These are phyloP conservation scores for Neurospora intermedia DNA, from an alignment of 495 filamentous ascomycete species.

Conservation along the genomic window DNA sequence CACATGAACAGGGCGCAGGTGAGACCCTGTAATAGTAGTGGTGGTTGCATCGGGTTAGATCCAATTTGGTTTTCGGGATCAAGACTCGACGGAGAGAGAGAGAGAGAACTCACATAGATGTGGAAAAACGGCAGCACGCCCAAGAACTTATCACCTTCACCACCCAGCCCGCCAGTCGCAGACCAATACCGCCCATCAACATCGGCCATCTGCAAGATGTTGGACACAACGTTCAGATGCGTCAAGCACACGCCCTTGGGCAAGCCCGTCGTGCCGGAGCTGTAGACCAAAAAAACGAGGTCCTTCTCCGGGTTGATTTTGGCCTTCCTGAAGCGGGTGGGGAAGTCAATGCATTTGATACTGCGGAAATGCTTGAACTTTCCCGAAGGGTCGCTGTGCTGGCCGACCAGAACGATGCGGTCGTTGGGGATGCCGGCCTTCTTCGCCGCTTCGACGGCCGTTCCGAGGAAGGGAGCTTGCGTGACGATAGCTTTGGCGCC, in stretches of 20 bases:
- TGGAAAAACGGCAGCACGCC: conserved; percentile 91
- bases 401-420: conserved; percentile 69
- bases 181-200: conserved; percentile 50
- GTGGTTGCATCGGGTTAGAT: neutral
- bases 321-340: conserved; percentile 13
- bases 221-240: conserved; percentile 72
- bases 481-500: conserved; percentile 70
- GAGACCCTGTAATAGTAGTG: conserved; percentile 16
- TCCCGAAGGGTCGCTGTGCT: conserved; percentile 48
- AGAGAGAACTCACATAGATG: conserved; percentile 54
- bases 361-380: conserved; percentile 67
- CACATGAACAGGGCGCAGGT: conserved; percentile 25
- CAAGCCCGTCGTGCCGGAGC: conserved; percentile 79
- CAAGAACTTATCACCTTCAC: conserved; percentile 58
- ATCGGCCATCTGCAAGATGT: conserved; percentile 40
- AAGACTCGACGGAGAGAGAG: neutral
- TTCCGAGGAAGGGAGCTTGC: conserved; percentile 45
- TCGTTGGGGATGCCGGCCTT: conserved; percentile 53
- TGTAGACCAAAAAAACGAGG: conserved; percentile 65
- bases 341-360: conserved; percentile 48
- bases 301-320: conserved; percentile 47
- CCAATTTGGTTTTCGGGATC: neutral
- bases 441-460: conserved; percentile 55
- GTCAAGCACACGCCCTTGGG: conserved; percentile 91
- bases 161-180: conserved; percentile 49